Conservation (phyloP, 116 monocot species). For the Dioscorea cayenensis region DNA sequence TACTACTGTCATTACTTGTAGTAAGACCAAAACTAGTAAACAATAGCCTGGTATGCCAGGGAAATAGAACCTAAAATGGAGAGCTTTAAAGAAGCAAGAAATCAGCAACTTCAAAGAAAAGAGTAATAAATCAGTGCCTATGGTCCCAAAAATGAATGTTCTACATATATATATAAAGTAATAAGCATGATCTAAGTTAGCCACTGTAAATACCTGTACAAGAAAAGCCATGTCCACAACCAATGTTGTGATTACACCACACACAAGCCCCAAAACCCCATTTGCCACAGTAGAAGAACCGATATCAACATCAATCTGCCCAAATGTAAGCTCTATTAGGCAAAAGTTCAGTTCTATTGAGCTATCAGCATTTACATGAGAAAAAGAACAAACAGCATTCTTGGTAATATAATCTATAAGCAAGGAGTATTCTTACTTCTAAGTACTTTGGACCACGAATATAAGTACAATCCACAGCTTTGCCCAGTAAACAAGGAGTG, state of each 20-base stretch:
- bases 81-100: too few relatives aligned
- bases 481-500: constrained; percentile 85
- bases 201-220: constrained; percentile 53
- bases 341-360: too few relatives aligned
- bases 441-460: constrained; percentile 79
- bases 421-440: constrained; percentile 47
- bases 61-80: too few relatives aligned
- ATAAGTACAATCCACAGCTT: constrained; percentile 91
- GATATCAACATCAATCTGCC: constrained; percentile 94
- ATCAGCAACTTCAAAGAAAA: too few relatives aligned
- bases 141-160: too few relatives aligned
- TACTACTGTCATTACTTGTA: too few relatives aligned
- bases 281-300: constrained; percentile 98
- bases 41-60: too few relatives aligned
- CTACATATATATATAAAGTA: too few relatives aligned
- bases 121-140: too few relatives aligned
- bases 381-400: not conserved
- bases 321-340: not conserved
- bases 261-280: constrained; percentile 91
- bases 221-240: constrained; percentile 99
- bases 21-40: too few relatives aligned
- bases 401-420: not conserved
- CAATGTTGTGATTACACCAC: constrained; percentile 75
- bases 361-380: not conserved
- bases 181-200: too few relatives aligned